Evolutionary conservation across 306 rosid species (phyloP).

Genomic region (Malus orientalis): DNA sequence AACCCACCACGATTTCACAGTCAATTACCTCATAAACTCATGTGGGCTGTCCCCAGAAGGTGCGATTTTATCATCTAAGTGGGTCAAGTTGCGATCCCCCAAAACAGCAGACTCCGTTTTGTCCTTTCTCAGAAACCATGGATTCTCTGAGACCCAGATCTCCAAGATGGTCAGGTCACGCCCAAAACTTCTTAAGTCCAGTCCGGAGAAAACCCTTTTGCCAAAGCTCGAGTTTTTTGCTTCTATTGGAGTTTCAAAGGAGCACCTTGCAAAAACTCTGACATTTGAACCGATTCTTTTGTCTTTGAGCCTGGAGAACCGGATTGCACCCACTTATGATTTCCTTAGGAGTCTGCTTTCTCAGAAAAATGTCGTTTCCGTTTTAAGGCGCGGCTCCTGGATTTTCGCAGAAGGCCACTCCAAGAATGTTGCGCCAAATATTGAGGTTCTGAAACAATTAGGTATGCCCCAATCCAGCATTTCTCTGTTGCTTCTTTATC

Average conservation of each 20-base stretch:
- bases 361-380: background rate
- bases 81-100: too few species aligned
- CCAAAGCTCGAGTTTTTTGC: constrained; percentile 25
- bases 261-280: background rate
- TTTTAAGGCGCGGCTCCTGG: constrained; percentile 4
- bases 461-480: constrained; percentile 3
- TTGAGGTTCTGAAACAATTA: constrained; percentile 5
- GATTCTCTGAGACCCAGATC: too few species aligned
- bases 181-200: constrained; percentile 3
- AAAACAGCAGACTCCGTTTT: too few species aligned
- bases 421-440: constrained; percentile 11
- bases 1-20: too few species aligned
- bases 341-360: too few species aligned
- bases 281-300: background rate
- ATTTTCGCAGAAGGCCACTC: background rate
- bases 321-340: too few species aligned
- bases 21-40: too few species aligned
- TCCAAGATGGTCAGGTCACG: background rate
- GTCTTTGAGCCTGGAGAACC: constrained; percentile 3
- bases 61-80: too few species aligned
- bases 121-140: too few species aligned
- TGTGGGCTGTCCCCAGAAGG: too few species aligned
- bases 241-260: constrained; percentile 21
- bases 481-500: constrained; percentile 3
- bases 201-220: constrained; percentile 8